Conservation (phyloP, 2,329 filamentous ascomycete genomes). For the Verticillium tricorpus region DNA sequence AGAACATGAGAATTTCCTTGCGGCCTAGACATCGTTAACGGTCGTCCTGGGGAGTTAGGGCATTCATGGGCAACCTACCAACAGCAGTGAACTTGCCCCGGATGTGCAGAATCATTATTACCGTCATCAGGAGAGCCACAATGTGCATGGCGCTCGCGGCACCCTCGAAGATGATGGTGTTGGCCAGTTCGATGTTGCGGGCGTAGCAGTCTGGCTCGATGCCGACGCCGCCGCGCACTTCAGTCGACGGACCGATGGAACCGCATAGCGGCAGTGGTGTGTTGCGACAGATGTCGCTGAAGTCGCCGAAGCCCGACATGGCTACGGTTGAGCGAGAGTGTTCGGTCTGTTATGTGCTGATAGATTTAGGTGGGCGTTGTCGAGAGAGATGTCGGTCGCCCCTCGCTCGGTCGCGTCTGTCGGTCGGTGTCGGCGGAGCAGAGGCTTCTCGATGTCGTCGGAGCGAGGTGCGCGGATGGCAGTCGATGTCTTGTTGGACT, state of each 20-base stretch:
- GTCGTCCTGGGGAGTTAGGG: not conserved
- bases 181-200: conserved; percentile 90
- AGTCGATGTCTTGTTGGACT: not conserved
- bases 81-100: conserved; percentile 97
- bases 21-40: conserved; percentile 36
- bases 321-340: conserved; percentile 8
- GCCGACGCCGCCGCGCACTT: conserved; percentile 60
- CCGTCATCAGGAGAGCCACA: conserved; percentile 82
- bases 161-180: conserved; percentile 97
- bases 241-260: conserved; percentile 70
- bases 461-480: not conserved
- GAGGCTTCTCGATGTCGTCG: not conserved
- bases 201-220: conserved; percentile 92
- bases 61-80: conserved; percentile 50
- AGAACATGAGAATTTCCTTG: conserved; percentile 78
- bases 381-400: not conserved
- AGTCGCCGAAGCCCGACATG: conserved; percentile 88
- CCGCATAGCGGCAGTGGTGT: conserved; percentile 84
- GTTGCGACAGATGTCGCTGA: conserved; percentile 78
- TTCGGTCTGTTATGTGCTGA: not conserved
- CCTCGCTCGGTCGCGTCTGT: not conserved
- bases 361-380: not conserved
- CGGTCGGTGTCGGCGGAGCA: not conserved
- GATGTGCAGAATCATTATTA: conserved; percentile 96
- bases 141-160: conserved; percentile 93